Evolutionary conservation across 2,329 filamentous ascomycete genomes (phyloP).

Genomic region (Aspergillus versicolor): DNA sequence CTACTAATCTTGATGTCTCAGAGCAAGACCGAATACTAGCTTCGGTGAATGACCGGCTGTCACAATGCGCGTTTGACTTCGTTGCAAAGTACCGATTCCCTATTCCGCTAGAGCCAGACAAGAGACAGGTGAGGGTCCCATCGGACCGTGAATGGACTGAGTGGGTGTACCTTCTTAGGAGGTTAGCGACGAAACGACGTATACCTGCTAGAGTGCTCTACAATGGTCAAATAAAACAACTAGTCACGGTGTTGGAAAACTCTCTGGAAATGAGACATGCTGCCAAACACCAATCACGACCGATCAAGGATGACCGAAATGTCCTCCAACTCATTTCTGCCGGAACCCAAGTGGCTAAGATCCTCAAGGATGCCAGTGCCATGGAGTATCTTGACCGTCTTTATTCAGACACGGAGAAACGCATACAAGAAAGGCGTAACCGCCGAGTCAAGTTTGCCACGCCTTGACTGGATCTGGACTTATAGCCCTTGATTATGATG

Average conservation of each 20-base stretch:
- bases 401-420: slow-evolving; percentile 77
- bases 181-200: slow-evolving; percentile 79
- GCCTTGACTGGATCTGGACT: slow-evolving; percentile 22
- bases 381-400: slow-evolving; percentile 80
- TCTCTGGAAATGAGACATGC: slow-evolving; percentile 85
- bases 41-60: slow-evolving; percentile 79
- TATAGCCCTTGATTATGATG: background rate
- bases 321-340: slow-evolving; percentile 85
- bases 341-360: slow-evolving; percentile 83
- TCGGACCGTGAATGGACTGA: slow-evolving; percentile 86
- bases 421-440: slow-evolving; percentile 66
- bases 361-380: slow-evolving; percentile 77
- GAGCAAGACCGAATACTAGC: slow-evolving; percentile 81
- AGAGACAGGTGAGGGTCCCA: slow-evolving; percentile 71
- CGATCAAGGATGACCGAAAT: slow-evolving; percentile 84
- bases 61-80: slow-evolving; percentile 85
- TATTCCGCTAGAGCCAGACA: slow-evolving; percentile 78
- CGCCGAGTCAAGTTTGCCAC: slow-evolving; percentile 38
- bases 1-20: slow-evolving; percentile 76
- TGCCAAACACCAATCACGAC: slow-evolving; percentile 77
- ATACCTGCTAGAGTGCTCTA: slow-evolving; percentile 82
- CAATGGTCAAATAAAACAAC: slow-evolving; percentile 87
- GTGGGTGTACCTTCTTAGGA: slow-evolving; percentile 85
- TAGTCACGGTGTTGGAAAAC: slow-evolving; percentile 85
- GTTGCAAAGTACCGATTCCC: slow-evolving; percentile 90